Evolutionary conservation across 2,329 filamentous ascomycete genomes (phyloP).

Genomic region (Fusarium subtropicale): DNA sequence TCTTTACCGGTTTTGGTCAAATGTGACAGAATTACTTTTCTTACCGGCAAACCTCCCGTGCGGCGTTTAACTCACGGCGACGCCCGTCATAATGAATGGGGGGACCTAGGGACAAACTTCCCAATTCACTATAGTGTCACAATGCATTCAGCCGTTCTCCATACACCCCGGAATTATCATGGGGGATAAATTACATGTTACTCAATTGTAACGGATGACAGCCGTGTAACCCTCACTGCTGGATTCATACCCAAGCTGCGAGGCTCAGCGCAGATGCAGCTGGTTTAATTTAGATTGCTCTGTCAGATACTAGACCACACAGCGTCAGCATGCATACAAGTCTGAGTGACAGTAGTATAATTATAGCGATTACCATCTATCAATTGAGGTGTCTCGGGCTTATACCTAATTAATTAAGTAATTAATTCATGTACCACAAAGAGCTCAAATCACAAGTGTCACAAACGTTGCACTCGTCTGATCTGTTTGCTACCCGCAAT

Average conservation of each 20-base stretch:
- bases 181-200: not conserved
- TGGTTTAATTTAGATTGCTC: constrained; percentile 11
- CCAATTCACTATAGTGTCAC: not conserved
- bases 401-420: not conserved
- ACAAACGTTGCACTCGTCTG: constrained; percentile 18
- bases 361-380: constrained; percentile 2
- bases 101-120: too few species aligned
- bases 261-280: constrained; percentile 16
- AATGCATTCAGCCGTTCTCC: constrained; percentile 14
- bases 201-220: constrained; percentile 7
- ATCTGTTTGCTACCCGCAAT: constrained; percentile 23
- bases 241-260: constrained; percentile 35
- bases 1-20: constrained; percentile 2
- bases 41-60: constrained; percentile 1
- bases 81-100: constrained; percentile 15
- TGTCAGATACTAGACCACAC: not conserved
- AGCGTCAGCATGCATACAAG: constrained; percentile 25
- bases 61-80: constrained; percentile 25
- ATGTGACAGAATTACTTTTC: constrained; percentile 10
- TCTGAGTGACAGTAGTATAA: constrained; percentile 8
- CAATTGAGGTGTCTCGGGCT: constrained; percentile 6
- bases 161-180: not conserved
- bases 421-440: constrained; percentile 2
- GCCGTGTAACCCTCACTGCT: constrained; percentile 26
- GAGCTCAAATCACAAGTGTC: constrained; percentile 7